These are phyloP conservation scores for Trametes hirsuta DNA, from an alignment of 1,284 basidiomycete genomes.

Conservation along the genomic window DNA sequence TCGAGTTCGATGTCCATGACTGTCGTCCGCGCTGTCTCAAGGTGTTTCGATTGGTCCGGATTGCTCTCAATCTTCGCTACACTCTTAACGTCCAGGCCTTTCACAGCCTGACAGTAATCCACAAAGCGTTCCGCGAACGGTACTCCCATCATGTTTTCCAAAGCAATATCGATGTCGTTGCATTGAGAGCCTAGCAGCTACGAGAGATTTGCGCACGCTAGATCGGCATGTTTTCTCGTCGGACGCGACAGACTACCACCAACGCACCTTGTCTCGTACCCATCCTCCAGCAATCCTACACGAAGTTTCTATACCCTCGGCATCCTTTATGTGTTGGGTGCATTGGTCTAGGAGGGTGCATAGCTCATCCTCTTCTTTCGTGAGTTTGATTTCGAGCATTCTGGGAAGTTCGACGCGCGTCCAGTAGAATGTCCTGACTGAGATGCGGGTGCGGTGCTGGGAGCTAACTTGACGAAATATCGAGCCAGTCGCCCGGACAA, in stretches of 20 bases:
- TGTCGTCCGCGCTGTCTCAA: constrained; percentile 93
- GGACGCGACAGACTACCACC: constrained; percentile 18
- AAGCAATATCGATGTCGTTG: constrained; percentile 94
- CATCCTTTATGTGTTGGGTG: constrained; percentile 51
- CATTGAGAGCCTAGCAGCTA: constrained; percentile 85
- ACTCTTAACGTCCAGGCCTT: constrained; percentile 61
- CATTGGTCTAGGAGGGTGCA: constrained; percentile 75
- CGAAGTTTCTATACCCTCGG: constrained; percentile 58
- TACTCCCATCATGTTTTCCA: constrained; percentile 89
- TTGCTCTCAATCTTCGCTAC: constrained; percentile 89
- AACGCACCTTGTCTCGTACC: constrained; percentile 92
- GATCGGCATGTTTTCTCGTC: not conserved
- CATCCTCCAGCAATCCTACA: constrained; percentile 95
- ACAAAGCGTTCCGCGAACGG: constrained; percentile 87
- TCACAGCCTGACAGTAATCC: constrained; percentile 60
- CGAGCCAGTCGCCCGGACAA: not conserved
- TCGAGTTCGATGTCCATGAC: constrained; percentile 89
- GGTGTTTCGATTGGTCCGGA: constrained; percentile 97
- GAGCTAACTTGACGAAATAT: not conserved
- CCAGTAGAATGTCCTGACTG: constrained; percentile 13
- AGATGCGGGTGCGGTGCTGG: not conserved
- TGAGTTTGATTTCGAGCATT: constrained; percentile 49
- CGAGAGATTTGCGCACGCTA: too few species aligned
- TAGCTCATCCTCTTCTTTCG: constrained; percentile 57
- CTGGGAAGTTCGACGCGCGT: constrained; percentile 23